Percentiles rank a stretch among this genome's conserved stretches.
Conservation (phyloP, 345 rosid genomes). For the Syzygium jambos region DNA sequence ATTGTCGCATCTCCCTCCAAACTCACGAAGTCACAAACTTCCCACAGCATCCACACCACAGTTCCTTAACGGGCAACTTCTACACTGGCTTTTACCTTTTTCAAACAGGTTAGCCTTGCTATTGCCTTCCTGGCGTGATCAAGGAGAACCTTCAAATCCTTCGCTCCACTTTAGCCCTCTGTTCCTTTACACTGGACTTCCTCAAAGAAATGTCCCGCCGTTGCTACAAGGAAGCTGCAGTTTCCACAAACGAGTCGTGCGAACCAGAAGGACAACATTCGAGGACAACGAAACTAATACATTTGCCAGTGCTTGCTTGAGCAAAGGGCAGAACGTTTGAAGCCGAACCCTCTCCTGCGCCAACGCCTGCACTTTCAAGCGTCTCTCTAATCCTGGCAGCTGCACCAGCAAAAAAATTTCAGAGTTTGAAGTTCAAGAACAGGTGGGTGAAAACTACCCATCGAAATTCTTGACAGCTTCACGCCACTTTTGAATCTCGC, state of each 20-base stretch:
- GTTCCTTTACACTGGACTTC: slow-evolving; percentile 81
- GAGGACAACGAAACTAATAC: slow-evolving; percentile 62
- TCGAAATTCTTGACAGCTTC: background rate
- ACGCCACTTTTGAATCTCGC: background rate
- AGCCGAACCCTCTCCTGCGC: slow-evolving; percentile 68
- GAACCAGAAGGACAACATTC: slow-evolving; percentile 17
- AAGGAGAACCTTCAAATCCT: slow-evolving; percentile 81
- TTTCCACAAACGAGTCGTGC: background rate
- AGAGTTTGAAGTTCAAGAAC: background rate
- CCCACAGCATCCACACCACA: background rate
- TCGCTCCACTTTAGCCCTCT: slow-evolving; percentile 64
- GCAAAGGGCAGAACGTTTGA: slow-evolving; percentile 77
- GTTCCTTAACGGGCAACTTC: background rate
- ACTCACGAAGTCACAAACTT: background rate
- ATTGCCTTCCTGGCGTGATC: slow-evolving; percentile 81
- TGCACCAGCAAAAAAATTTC: slow-evolving; percentile 15
- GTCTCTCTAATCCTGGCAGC: slow-evolving; percentile 85
- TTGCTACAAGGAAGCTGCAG: slow-evolving; percentile 74
- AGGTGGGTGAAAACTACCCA: background rate
- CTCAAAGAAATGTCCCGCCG: slow-evolving; percentile 74
- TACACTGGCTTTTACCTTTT: slow-evolving; percentile 44
- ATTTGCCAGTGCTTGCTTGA: slow-evolving; percentile 75
- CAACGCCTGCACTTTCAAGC: slow-evolving; percentile 61
- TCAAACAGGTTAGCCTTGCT: slow-evolving; percentile 71
- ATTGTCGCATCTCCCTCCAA: background rate